Conservation (phyloP, 768 basidiomycete species). For the Neoboletus magnificus region DNA sequence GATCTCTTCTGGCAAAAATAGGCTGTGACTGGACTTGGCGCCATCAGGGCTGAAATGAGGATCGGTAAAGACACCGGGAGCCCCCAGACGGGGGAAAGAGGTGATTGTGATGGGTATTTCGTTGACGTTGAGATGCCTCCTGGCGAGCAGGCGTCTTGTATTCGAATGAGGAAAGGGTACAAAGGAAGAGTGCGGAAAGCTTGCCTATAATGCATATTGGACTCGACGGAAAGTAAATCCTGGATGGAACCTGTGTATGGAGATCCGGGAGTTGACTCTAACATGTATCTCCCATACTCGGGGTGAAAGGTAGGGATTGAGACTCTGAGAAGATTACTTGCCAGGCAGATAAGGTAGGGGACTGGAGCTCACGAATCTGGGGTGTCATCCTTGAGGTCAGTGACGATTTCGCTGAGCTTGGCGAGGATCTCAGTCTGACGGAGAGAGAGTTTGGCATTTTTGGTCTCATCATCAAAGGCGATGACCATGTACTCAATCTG, state of each 20-base stretch:
- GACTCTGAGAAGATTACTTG: slow-evolving; percentile 39
- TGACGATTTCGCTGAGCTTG: slow-evolving; percentile 66
- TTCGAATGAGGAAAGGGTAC: slow-evolving; percentile 6
- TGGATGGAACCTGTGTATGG: slow-evolving; percentile 88
- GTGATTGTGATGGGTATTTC: slow-evolving; percentile 93
- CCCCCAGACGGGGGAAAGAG: slow-evolving; percentile 91
- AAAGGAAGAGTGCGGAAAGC: background rate
- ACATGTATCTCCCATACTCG: slow-evolving; percentile 98
- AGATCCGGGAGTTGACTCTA: slow-evolving; percentile 94
- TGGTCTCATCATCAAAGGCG: slow-evolving; percentile 70
- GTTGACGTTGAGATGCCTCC: slow-evolving; percentile 75
- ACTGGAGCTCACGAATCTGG: slow-evolving; percentile 52
- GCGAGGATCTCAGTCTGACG: slow-evolving; percentile 91
- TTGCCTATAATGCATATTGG: slow-evolving; percentile 92
- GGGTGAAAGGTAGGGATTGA: slow-evolving; percentile 92
- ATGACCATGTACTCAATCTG: slow-evolving; percentile 98
- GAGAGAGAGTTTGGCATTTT: slow-evolving; percentile 86
- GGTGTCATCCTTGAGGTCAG: slow-evolving; percentile 51
- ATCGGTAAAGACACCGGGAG: slow-evolving; percentile 87
- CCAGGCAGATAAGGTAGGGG: background rate
- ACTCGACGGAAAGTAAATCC: slow-evolving; percentile 86
- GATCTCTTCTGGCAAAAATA: slow-evolving; percentile 93
- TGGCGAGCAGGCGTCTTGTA: slow-evolving; percentile 75
- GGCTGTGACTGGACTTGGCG: slow-evolving; percentile 84
- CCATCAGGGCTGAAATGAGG: slow-evolving; percentile 74